Conservation (phyloP, 2,329 filamentous ascomycete species). For the Cercospora sojina region DNA sequence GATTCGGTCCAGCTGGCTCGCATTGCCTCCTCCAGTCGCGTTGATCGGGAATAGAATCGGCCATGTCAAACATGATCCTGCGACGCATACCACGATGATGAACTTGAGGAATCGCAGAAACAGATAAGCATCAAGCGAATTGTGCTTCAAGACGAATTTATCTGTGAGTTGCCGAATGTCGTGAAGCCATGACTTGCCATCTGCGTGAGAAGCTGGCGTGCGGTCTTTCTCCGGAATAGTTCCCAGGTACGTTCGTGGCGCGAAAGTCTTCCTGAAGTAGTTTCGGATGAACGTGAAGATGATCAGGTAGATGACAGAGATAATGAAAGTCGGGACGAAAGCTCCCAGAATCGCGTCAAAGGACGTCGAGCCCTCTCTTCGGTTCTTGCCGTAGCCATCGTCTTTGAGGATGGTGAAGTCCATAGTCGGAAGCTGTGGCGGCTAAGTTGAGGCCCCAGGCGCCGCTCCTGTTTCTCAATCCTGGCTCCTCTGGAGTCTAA, state of each 20-base stretch:
- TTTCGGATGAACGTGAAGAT: constrained; percentile 35
- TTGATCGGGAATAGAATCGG: constrained; percentile 51
- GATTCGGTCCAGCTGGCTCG: constrained; percentile 36
- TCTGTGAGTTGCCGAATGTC: constrained; percentile 47
- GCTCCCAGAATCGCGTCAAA: constrained; percentile 35
- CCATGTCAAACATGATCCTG: constrained; percentile 47
- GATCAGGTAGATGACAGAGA: constrained; percentile 33
- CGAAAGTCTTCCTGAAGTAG: constrained; percentile 36
- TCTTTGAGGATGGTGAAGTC: constrained; percentile 21
- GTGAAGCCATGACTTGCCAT: constrained; percentile 48
- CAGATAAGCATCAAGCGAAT: constrained; percentile 51
- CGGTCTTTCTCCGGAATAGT: constrained; percentile 37
- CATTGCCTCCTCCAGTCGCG: constrained; percentile 40
- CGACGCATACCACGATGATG: constrained; percentile 44
- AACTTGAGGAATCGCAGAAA: constrained; percentile 51
- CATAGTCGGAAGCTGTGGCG: constrained; percentile 8
- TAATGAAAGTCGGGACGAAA: constrained; percentile 36
- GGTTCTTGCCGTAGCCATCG: constrained; percentile 29
- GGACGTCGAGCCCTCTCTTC: constrained; percentile 32
- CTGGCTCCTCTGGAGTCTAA: background rate
- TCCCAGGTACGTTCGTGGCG: constrained; percentile 37
- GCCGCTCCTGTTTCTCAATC: background rate
- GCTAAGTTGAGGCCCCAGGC: background rate
- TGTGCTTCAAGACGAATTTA: constrained; percentile 49
- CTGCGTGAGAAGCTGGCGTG: constrained; percentile 30